A percentile compares a stretch with the other conserved stretches of the same genome.
These are phyloP conservation scores for Zygoascus tannicola DNA, from an alignment of 805 yeast species.

Conservation along the genomic window DNA sequence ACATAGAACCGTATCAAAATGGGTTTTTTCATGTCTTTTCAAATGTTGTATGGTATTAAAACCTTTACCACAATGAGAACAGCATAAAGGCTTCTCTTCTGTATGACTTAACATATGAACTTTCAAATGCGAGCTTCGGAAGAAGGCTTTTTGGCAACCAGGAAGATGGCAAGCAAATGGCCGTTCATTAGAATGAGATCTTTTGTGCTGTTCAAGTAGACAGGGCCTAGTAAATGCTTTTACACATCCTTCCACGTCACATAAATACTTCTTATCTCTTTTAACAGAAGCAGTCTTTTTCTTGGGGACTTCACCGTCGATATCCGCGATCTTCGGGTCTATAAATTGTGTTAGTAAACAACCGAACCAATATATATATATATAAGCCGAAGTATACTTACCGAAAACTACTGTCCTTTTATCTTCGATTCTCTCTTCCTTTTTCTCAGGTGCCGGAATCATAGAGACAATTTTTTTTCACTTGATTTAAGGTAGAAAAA, in stretches of 20 bases:
- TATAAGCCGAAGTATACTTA: too few relatives aligned
- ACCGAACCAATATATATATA: too few relatives aligned
- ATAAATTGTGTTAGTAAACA: too few relatives aligned
- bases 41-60: slow-evolving; percentile 73
- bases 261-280: slow-evolving; percentile 52
- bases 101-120: slow-evolving; percentile 64
- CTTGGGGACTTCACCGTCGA: slow-evolving; percentile 10
- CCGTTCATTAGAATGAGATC: slow-evolving; percentile 68
- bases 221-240: slow-evolving; percentile 79
- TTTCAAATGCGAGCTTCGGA: slow-evolving; percentile 69
- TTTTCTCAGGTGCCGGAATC: too few relatives aligned
- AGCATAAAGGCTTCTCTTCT: slow-evolving; percentile 58
- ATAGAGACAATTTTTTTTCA: too few relatives aligned
- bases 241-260: slow-evolving; percentile 57
- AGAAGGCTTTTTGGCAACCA: slow-evolving; percentile 55
- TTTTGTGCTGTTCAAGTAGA: slow-evolving; percentile 67
- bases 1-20: slow-evolving; percentile 58
- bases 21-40: slow-evolving; percentile 74
- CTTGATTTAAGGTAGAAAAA: too few relatives aligned
- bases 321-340: slow-evolving; percentile 4
- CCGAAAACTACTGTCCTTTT: background rate
- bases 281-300: slow-evolving; percentile 3
- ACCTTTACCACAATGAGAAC: slow-evolving; percentile 73
- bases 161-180: slow-evolving; percentile 55
- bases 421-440: too few relatives aligned